Base-by-base conservation (phyloP, 1,284 basidiomycete genomes). In the Phellopilus nigrolimitatus region DNA sequence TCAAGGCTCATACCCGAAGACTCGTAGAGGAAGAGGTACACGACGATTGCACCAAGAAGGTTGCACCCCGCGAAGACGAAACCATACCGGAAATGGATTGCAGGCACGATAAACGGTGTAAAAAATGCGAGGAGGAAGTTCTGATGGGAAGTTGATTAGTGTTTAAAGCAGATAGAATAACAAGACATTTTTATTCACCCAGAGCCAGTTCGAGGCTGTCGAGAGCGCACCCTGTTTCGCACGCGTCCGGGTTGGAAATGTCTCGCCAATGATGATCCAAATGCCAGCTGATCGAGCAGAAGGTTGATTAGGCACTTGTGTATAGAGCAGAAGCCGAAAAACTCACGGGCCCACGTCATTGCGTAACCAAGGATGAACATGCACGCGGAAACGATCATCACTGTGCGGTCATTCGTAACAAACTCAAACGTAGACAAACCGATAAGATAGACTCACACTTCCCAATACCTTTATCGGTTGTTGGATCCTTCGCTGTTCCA, bases 81-180 rank as follows among this genome's bases (percentile, higher is more conserved):
- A 1, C 88, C 87, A 63, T 87, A 90, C 28, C 73, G 68, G 66
- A 79, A 88, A 4, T 69, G 40, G 61, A 87, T 88, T 3, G 71
- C 67, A 28, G 61, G 64, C 3, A 67, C 68, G 60, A 86, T 84
- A 65, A 84, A 83, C 1, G 82, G 82, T 12, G 82, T 84, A 69
- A 88, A 88, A 75, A 87, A 88, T 1, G 80, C 80, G 54, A 89
- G 69, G 49, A 88, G 69, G 73, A 90, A 89, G 66, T 88, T 88
- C 78, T 61, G n/a, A n/a, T n/a, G n/a, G n/a, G n/a, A n/a, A n/a
- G n/a, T n/a, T n/a, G 17, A 10, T 19, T 21, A 28, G 31, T 10
- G 21, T 41, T n/a, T 7, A 25, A 22, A 31, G 4, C 50, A 28
- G 19, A 33, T 13, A 17, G 10, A 40, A 13, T n/a, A 42, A 9